Evolutionary conservation across 345 rosid species (phyloP), one percentile per base, ranked within the genome.

Genomic region (Camelina neglecta): DNA sequence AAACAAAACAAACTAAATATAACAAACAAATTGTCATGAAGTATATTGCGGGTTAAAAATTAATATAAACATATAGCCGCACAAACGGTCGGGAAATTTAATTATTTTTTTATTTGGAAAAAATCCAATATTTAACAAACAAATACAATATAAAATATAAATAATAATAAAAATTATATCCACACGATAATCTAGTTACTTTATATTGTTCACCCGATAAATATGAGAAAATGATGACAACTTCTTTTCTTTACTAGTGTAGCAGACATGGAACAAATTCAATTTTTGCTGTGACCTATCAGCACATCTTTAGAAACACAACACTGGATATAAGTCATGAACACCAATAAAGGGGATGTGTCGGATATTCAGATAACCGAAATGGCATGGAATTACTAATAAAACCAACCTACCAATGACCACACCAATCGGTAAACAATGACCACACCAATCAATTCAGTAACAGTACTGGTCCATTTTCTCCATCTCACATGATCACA

Each of bases 381-480:
- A 64, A 64, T 57, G 66, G 2, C 71, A 63, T 75, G 57, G 79
- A 60, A 50, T 23, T 41, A 58, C 53, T 33, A 48, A 65, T 35
- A 64, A 71, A 64, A 64, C 70, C 71, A 64, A 75, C 65, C 75
- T 44, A 76, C 23, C 66, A 62, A 55, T 67, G 73, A 39, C 79
- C 73, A 67, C 57, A 51, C 39, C 69, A 75, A 67, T 74, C 67
- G 45, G 47, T 62, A 49, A 75, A 45, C 64, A 61, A 69, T 76
- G 75, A 54, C 80, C 75, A 69, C 36, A 56, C 38, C 67, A 76
- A 69, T 69, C 38, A 35, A 26, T 29, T 29, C 70, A 63, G 45
- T 56, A 63, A 63, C 60, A 76, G 54, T 70, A 76, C 38, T 70
- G 75, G 80, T 76, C 80, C 76, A 71, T 57, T n/a, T 20, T 26